Evolutionary conservation across 2,329 filamentous ascomycete genomes (phyloP).

Genomic region (Pseudogymnoascus verrucosus): DNA sequence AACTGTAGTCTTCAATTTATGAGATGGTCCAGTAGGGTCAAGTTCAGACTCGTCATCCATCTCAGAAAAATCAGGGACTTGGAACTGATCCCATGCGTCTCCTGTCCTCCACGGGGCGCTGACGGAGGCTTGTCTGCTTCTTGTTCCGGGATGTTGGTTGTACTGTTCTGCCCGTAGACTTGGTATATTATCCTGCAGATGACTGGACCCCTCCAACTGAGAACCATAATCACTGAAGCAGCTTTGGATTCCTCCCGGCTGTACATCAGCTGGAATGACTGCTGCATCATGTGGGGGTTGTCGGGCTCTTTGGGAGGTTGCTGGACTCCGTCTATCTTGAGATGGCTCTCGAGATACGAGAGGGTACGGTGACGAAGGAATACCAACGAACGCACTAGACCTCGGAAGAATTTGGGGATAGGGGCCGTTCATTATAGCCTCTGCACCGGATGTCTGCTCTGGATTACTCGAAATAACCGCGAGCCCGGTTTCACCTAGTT

Average conservation of each 20-base stretch:
- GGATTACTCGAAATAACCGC: background rate
- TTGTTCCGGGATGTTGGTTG: background rate
- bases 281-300: background rate
- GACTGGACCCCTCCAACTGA: background rate
- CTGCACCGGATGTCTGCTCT: background rate
- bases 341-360: background rate
- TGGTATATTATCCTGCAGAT: background rate
- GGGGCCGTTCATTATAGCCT: background rate
- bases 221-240: background rate
- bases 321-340: background rate
- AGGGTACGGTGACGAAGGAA: background rate
- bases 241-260: background rate
- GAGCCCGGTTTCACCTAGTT: background rate
- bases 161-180: background rate
- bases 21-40: background rate
- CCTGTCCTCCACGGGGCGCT: background rate
- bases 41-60: background rate
- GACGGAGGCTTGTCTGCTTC: background rate
- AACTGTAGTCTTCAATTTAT: background rate
- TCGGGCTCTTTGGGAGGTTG: background rate
- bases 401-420: background rate
- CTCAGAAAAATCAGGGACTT: background rate
- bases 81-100: conserved; percentile 3
- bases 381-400: background rate
- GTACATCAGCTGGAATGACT: background rate